Evolutionary conservation across 805 yeast genomes (phyloP).

Genomic region (Nematodospora valgi): DNA sequence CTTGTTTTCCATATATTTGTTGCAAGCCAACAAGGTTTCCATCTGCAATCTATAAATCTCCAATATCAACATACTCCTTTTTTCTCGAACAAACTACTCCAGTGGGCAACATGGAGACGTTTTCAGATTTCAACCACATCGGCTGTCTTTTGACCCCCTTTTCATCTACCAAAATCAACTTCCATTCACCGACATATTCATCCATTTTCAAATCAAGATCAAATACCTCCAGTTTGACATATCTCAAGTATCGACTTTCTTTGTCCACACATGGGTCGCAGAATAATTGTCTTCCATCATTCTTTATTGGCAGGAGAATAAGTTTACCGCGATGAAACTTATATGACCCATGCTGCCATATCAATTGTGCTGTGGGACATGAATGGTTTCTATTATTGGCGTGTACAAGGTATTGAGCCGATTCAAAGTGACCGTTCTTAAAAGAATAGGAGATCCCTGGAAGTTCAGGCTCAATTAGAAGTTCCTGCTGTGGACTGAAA

Average conservation of each 20-base stretch:
- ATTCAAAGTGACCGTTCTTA: slow-evolving; percentile 21
- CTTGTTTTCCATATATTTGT: too few relatives aligned
- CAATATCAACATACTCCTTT: too few relatives aligned
- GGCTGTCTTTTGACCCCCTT: slow-evolving; percentile 19
- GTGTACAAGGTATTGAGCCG: slow-evolving; percentile 17
- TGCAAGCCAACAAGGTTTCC: too few relatives aligned
- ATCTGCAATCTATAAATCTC: too few relatives aligned
- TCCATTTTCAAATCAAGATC: too few relatives aligned
- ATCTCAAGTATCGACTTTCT: too few relatives aligned
- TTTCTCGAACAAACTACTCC: background rate
- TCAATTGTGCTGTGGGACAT: slow-evolving; percentile 16
- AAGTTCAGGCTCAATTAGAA: slow-evolving; percentile 16
- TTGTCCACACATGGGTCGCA: slow-evolving; percentile 18
- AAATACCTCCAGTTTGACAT: too few relatives aligned
- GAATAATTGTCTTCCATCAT: slow-evolving; percentile 19
- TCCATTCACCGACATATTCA: too few relatives aligned
- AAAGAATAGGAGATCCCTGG: slow-evolving; percentile 22
- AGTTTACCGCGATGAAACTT: too few relatives aligned
- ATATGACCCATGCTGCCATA: slow-evolving; percentile 22
- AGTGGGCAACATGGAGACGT: slow-evolving; percentile 19
- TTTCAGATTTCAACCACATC: slow-evolving; percentile 17
- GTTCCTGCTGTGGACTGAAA: slow-evolving; percentile 17
- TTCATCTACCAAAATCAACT: too few relatives aligned
- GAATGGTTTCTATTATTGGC: slow-evolving; percentile 15
- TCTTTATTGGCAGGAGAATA: slow-evolving; percentile 12